Conservation (phyloP, 2,329 filamentous ascomycete genomes). For the Coleophoma crateriformis region DNA sequence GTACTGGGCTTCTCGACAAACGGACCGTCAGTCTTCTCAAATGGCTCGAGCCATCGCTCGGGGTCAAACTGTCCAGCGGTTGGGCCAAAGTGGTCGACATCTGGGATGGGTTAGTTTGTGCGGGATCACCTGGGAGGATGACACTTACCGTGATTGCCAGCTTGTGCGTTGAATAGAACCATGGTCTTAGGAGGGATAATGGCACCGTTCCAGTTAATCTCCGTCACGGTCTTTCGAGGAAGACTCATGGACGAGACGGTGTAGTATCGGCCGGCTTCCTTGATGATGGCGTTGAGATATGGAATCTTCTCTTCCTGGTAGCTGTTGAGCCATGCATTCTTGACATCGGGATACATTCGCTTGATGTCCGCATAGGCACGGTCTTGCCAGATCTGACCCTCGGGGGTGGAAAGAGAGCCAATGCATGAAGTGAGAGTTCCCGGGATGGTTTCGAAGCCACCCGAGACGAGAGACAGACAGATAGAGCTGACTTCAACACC, state of each 20-base stretch:
- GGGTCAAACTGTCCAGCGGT: conserved; percentile 41
- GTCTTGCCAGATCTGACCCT: conserved; percentile 46
- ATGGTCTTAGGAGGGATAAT: conserved; percentile 46
- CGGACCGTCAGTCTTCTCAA: conserved; percentile 20
- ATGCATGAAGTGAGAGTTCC: conserved; percentile 46
- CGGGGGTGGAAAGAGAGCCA: conserved; percentile 39
- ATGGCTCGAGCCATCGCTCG: conserved; percentile 37
- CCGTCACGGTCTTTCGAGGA: conserved; percentile 42
- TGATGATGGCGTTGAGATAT: conserved; percentile 42
- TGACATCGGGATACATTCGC: conserved; percentile 36
- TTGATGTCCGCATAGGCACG: conserved; percentile 46
- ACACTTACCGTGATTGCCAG: conserved; percentile 44
- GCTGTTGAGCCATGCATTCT: conserved; percentile 39
- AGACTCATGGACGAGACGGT: conserved; percentile 47
- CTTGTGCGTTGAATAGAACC: conserved; percentile 49
- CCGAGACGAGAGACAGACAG: conserved; percentile 45
- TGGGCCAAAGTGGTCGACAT: conserved; percentile 41
- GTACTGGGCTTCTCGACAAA: conserved; percentile 25
- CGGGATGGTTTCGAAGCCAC: conserved; percentile 49
- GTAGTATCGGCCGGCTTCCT: conserved; percentile 47
- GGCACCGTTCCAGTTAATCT: conserved; percentile 45
- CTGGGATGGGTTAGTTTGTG: conserved; percentile 19
- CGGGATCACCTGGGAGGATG: not conserved
- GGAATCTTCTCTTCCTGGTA: conserved; percentile 41
- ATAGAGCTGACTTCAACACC: conserved; percentile 48